Conservation (phyloP, 225 moss, liverwort and hornwort species). For the Ulota crispa region DNA sequence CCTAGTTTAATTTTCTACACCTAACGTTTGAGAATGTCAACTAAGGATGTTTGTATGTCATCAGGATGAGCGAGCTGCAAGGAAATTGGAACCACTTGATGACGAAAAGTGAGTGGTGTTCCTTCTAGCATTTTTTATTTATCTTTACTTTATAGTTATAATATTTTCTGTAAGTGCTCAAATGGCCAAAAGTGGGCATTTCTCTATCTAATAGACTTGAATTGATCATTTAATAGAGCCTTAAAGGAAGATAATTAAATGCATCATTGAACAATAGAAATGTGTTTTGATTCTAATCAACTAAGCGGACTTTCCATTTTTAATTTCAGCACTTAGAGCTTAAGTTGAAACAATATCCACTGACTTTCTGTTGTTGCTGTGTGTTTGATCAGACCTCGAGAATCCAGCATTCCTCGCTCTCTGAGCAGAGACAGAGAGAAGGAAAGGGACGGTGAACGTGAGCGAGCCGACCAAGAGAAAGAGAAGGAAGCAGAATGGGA, state of each 20-base stretch:
- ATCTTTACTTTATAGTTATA: neutral
- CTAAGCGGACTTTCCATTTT: neutral
- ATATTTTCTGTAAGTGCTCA: neutral
- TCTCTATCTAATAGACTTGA: neutral
- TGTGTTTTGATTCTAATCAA: neutral
- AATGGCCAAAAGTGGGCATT: neutral
- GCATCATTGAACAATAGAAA: neutral
- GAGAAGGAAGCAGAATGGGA: slow-evolving; percentile 59
- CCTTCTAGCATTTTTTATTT: neutral
- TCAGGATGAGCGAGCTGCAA: slow-evolving; percentile 75
- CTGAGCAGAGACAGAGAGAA: slow-evolving; percentile 74
- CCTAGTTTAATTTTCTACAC: neutral
- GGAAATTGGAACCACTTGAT: slow-evolving; percentile 62
- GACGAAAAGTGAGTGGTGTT: slow-evolving; percentile 78
- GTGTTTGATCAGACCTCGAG: slow-evolving; percentile 57
- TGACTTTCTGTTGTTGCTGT: neutral
- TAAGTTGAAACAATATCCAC: neutral
- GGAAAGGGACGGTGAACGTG: slow-evolving; percentile 70
- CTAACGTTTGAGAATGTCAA: neutral
- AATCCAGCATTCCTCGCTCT: slow-evolving; percentile 53
- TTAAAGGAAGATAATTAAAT: neutral
- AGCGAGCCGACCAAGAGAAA: slow-evolving; percentile 40
- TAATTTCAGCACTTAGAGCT: neutral
- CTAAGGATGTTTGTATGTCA: slow-evolving; percentile 9
- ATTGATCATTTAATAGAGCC: neutral